phyloP scores from a whole-genome alignment of 345 rosid genomes.

The Lumnitzera littorea region DNA sequence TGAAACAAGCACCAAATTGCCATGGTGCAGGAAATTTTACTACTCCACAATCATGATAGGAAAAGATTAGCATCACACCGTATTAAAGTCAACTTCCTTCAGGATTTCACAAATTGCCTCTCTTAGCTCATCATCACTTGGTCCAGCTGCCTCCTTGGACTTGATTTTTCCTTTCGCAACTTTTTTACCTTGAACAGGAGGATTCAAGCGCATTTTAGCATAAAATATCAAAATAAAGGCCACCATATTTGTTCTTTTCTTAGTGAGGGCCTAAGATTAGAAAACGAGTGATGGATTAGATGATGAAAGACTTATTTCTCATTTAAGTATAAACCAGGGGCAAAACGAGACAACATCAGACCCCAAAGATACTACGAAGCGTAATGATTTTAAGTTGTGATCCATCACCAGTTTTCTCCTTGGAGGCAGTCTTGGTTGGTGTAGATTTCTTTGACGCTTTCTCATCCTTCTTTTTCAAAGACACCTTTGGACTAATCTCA shows the following conservation, averaged over 20 bases:
- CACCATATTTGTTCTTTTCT: too few species aligned
- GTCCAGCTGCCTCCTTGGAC: slow-evolving; percentile 34
- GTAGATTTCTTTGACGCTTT: slow-evolving; percentile 37
- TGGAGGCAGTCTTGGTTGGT: slow-evolving; percentile 42
- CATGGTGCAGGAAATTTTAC: not conserved
- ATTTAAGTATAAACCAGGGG: too few species aligned
- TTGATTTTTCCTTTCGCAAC: slow-evolving; percentile 54
- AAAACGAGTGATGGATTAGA: too few species aligned
- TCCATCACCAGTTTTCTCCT: slow-evolving; percentile 55
- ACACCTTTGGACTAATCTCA: slow-evolving; percentile 50
- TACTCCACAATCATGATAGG: not conserved
- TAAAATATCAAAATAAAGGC: too few species aligned
- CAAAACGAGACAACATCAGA: not conserved
- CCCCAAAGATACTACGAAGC: not conserved
- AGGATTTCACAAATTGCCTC: slow-evolving; percentile 65
- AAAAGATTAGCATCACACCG: slow-evolving; percentile 32
- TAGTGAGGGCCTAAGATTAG: too few species aligned
- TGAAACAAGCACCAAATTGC: not conserved
- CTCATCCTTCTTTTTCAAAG: slow-evolving; percentile 55
- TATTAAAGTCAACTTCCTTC: slow-evolving; percentile 81
- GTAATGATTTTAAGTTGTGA: not conserved
- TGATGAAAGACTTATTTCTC: too few species aligned
- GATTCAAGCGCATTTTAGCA: not conserved
- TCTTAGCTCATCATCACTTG: slow-evolving; percentile 57
- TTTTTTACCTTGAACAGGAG: slow-evolving; percentile 35